Evolutionary conservation across 192 early-diverging fungal species (phyloP).

Genomic region (Chytriomyces hyalinus): DNA sequence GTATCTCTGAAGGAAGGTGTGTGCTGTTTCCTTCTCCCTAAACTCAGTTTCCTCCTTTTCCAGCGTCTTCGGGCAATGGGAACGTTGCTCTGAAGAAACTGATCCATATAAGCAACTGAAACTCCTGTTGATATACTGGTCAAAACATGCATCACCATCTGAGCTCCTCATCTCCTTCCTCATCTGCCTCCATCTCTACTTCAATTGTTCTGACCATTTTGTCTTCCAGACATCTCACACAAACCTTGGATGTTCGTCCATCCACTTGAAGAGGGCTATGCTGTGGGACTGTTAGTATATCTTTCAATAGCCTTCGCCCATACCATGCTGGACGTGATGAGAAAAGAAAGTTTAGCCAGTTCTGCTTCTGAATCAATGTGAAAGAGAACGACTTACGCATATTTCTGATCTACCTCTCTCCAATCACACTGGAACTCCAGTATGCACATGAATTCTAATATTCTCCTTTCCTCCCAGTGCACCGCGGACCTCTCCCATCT

Average conservation of each 20-base stretch:
- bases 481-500: too few species aligned
- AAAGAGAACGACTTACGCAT: conserved; percentile 25
- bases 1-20: too few species aligned
- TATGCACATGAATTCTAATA: neutral
- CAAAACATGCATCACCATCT: conserved; percentile 34
- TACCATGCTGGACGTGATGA: neutral
- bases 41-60: too few species aligned
- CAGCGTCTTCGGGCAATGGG: too few species aligned
- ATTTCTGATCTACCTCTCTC: conserved; percentile 21
- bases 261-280: neutral
- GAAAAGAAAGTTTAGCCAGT: conserved; percentile 31
- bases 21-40: too few species aligned
- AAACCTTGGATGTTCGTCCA: too few species aligned
- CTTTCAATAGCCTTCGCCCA: neutral
- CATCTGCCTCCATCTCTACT: neutral
- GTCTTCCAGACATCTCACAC: too few species aligned
- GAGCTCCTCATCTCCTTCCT: conserved; percentile 8
- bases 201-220: neutral
- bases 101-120: conserved; percentile 22
- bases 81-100: conserved; percentile 17
- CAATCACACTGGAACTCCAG: neutral
- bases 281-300: neutral
- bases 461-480: neutral
- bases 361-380: conserved; percentile 31
- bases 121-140: conserved; percentile 25